These are phyloP conservation scores for Lasiodiplodia sp. DNA, from an alignment of 2,329 filamentous ascomycete genomes.

Conservation along the genomic window DNA sequence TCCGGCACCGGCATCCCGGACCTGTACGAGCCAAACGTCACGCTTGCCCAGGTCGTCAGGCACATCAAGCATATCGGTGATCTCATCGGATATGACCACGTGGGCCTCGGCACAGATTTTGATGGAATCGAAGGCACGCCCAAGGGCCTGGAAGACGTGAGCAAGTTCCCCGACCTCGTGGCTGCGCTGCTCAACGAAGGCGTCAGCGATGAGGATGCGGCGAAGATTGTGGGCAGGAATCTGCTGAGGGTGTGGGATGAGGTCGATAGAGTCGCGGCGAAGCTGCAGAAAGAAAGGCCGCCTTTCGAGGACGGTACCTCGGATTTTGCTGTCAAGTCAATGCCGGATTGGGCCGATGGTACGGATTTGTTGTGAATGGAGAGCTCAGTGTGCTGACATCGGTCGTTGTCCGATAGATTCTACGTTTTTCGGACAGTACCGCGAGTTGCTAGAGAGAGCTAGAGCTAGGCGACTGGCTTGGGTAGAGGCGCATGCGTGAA, in stretches of 20 bases:
- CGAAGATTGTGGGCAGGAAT: slow-evolving; percentile 81
- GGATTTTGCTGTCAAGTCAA: slow-evolving; percentile 29
- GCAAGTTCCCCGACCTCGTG: slow-evolving; percentile 80
- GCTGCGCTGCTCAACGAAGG: slow-evolving; percentile 76
- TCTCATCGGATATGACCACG: slow-evolving; percentile 84
- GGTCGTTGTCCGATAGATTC: neutral
- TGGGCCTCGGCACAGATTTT: slow-evolving; percentile 89
- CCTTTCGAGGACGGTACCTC: slow-evolving; percentile 55
- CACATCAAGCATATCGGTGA: slow-evolving; percentile 86
- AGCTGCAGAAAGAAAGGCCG: slow-evolving; percentile 63
- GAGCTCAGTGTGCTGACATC: neutral
- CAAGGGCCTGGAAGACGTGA: slow-evolving; percentile 81
- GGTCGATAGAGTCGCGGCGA: slow-evolving; percentile 73
- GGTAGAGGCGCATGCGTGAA: neutral
- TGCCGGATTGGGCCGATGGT: neutral
- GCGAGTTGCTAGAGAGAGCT: neutral
- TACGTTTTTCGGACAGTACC: neutral
- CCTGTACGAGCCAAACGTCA: slow-evolving; percentile 72
- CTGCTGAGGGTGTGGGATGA: slow-evolving; percentile 83
- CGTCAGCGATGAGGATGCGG: slow-evolving; percentile 75
- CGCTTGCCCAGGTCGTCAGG: slow-evolving; percentile 76
- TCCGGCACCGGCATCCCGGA: slow-evolving; percentile 71
- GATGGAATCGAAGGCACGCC: slow-evolving; percentile 77
- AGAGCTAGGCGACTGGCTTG: neutral
- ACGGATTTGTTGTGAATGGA: neutral